Evolutionary conservation across 2,329 filamentous ascomycete genomes (phyloP), one percentile per base, ranked within the genome.

Genomic region (Ploettnerulaceae sp.): DNA sequence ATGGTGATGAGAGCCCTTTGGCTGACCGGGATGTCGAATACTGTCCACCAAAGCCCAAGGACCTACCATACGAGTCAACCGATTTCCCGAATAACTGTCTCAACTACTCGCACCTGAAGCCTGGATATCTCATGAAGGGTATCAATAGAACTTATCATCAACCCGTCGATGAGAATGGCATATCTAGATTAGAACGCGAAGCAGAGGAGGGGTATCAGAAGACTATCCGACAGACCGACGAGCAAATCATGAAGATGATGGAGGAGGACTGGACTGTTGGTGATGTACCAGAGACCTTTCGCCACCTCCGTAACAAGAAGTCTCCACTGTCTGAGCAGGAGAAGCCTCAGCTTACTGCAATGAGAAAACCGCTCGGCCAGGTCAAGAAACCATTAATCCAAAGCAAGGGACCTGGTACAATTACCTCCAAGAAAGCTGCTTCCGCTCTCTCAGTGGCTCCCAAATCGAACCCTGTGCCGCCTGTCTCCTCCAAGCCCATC

Each of bases 1-100:
- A 82, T 45, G 63, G 67, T n/a, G 69, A 74, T 40, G 72, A 77
- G 51, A 73, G 71, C 40, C 61, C 63, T 2, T 57, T 69, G 11
- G 70, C 76, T 20, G 80, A 86, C 34, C 81, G 82, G 20, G 90
- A 96, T 45, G 80, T 91, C 50, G 93, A 97, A 71, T 95, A 95
- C 65, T 89, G 89, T 64, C 89, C 91, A 5, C 88, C 89, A 0
- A 82, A 74, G 50, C 76, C 82, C 1, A 76, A 75, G 55, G 74
- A 80, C n/a, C 69, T 80, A 8, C 77, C 78, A 0, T 86, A 87
- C 59, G 73, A 84, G 57, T 85, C 83, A 15, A 83, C 88, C 44
- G 74, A 85, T 48, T 79, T 85, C 51, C 80, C 81, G 4, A 68
- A 73, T 35, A 72, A 70, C 1, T 71, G 70, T 35, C 65, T 82